These are phyloP conservation scores for Pelagophyceae sp. DNA, from an alignment of 352 stramenopile species.

Conservation along the genomic window DNA sequence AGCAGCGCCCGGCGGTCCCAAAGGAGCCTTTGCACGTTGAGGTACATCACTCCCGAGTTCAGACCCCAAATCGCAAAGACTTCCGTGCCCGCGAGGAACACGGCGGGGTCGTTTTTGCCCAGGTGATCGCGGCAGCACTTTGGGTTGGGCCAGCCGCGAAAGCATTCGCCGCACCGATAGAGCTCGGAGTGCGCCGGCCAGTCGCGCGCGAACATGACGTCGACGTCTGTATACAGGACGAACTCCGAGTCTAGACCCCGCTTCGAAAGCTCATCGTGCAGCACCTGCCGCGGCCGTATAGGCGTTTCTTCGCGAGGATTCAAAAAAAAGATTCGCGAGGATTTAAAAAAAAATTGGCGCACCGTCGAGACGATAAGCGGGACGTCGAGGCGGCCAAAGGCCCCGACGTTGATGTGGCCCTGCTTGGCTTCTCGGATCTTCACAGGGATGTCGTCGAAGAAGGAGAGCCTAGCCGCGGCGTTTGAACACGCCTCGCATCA, in stretches of 20 bases:
- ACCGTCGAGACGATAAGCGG: neutral
- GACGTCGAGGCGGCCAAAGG: slow-evolving; percentile 11
- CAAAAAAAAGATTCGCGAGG: too few species aligned
- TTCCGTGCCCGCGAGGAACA: slow-evolving; percentile 15
- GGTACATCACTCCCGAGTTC: slow-evolving; percentile 13
- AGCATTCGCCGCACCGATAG: neutral
- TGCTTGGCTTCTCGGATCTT: neutral
- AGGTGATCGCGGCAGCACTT: neutral
- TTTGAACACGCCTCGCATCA: too few species aligned
- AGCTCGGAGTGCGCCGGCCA: neutral
- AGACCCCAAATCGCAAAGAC: slow-evolving; percentile 17
- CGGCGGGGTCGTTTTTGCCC: neutral
- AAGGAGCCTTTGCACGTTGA: neutral
- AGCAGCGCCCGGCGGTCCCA: neutral
- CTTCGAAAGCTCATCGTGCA: neutral
- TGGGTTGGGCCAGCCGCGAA: slow-evolving; percentile 8
- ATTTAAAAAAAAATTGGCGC: too few species aligned
- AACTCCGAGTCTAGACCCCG: neutral
- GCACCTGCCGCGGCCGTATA: too few species aligned
- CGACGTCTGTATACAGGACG: slow-evolving; percentile 13
- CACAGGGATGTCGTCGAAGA: slow-evolving; percentile 10
- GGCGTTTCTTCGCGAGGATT: too few species aligned
- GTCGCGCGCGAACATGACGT: slow-evolving; percentile 12
- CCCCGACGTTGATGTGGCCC: slow-evolving; percentile 15
- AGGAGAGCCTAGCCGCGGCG: neutral